phyloP scores from a whole-genome alignment of 495 filamentous ascomycete species.

The Trypethelium eluteriae region DNA sequence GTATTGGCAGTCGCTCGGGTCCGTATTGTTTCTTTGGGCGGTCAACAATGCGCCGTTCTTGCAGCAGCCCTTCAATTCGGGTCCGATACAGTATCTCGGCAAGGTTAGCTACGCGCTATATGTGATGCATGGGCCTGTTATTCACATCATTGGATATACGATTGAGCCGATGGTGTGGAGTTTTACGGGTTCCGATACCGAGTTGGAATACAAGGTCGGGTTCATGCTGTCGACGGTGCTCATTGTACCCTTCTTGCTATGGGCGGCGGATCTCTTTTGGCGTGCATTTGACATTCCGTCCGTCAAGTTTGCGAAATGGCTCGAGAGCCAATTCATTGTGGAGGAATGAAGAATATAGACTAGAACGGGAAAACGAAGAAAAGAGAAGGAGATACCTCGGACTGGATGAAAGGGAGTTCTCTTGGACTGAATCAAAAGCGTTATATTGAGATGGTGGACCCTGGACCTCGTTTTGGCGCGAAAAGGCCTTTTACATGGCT shows the following conservation, averaged over 20 bases:
- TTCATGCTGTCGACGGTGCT: constrained; percentile 1
- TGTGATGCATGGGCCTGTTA: constrained; percentile 25
- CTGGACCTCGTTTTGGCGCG: too few species aligned
- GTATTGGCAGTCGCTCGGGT: neutral
- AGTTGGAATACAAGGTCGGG: constrained; percentile 2
- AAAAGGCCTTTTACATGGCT: too few species aligned
- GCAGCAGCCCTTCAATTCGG: constrained; percentile 25
- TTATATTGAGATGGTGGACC: too few species aligned
- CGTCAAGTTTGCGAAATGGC: constrained; percentile 1
- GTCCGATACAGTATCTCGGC: constrained; percentile 23
- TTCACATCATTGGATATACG: constrained; percentile 7
- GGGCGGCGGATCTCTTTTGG: constrained; percentile 4
- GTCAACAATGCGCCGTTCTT: constrained; percentile 2
- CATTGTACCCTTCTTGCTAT: neutral
- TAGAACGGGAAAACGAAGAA: neutral
- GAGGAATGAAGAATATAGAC: neutral
- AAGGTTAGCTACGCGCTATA: constrained; percentile 23
- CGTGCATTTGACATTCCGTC: constrained; percentile 1
- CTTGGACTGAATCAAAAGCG: too few species aligned
- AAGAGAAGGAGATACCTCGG: neutral
- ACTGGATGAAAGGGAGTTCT: too few species aligned
- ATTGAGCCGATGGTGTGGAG: constrained; percentile 1
- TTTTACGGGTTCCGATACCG: constrained; percentile 1
- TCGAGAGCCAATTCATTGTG: neutral
- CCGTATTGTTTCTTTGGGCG: neutral